Base-by-base conservation (phyloP, 2,329 filamentous ascomycete genomes). In the Sporothrix pallida region DNA sequence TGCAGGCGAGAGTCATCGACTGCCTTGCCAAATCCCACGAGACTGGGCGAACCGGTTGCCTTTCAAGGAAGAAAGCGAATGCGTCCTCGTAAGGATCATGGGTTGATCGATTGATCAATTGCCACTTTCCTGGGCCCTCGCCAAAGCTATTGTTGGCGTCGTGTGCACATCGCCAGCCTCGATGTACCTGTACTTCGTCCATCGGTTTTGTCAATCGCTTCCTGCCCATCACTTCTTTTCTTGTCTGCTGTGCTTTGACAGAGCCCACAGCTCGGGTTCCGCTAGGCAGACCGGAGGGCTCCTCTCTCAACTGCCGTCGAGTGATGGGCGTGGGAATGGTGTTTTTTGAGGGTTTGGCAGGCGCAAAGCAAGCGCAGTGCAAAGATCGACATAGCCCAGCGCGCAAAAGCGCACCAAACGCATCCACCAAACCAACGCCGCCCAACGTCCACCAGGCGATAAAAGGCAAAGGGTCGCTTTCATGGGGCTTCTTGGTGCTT, bases 251-350 rank as follows among this genome's bases (percentile, higher is more conserved):
- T 52, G 50, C 15, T 20, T 17, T 20, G 20, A 20, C 8, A n/a
- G 8, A 37, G 6, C 20, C n/a, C n/a, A 3, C 42, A 12, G 3
- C 20, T 12, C 13, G 62, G 12, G 13, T 13, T 46, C 42, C 62
- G 12, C 62, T 48, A 26, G 42, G 42, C 62, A 67, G n/a, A 60
- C 23, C 26, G n/a, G 56, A 42, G 12, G 62, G 62, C n/a, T 58
- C 60, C 20, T 26, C 20, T 65, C n/a, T 20, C 62, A 67, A 67
- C 62, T 48, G 62, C 62, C 62, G 62, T 26, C 31, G 31, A 37
- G 31, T 37, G 31, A 37, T 31, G 54, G 23, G 23, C 54, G 54
- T 37, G 31, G 23, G 23, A 26, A 26, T 37, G 54, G 31, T 26
- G 23, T 52, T 15, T 26, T 48, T 17, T 23, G 12, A 10, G 26